Evolutionary conservation across 2,329 filamentous ascomycete species (phyloP).

Genomic region (Exophiala aquamarina): DNA sequence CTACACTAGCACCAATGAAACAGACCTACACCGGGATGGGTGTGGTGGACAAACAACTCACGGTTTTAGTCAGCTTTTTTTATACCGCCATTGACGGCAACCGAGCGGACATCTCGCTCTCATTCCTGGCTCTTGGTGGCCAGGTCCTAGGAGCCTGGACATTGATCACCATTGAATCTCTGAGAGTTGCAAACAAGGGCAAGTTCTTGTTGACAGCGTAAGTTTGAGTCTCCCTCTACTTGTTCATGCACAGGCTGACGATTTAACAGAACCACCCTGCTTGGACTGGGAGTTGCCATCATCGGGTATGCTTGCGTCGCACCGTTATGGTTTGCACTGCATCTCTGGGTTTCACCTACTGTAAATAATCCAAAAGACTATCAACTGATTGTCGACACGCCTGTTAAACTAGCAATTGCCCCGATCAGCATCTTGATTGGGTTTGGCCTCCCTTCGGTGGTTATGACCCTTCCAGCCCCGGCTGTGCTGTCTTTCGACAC

Average conservation of each 20-base stretch:
- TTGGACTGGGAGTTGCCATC: conserved; percentile 45
- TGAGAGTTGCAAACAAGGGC: conserved; percentile 45
- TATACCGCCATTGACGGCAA: conserved; percentile 41
- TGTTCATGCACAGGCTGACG: not conserved
- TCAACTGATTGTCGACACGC: conserved; percentile 33
- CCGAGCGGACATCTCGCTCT: conserved; percentile 36
- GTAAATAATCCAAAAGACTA: conserved; percentile 36
- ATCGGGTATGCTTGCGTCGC: conserved; percentile 45
- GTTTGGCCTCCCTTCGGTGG: conserved; percentile 45
- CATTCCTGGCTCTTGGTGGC: conserved; percentile 40
- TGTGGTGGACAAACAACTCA: conserved; percentile 30
- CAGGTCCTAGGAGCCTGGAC: conserved; percentile 44
- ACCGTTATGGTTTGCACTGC: conserved; percentile 44
- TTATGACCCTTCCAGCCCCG: conserved; percentile 46
- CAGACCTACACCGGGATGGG: conserved; percentile 29
- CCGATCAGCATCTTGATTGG: conserved; percentile 44
- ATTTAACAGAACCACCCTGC: conserved; percentile 34
- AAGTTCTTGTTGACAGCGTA: conserved; percentile 29
- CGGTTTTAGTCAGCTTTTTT: conserved; percentile 37
- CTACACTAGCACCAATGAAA: conserved; percentile 29
- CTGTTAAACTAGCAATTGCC: conserved; percentile 36
- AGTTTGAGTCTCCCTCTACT: not conserved
- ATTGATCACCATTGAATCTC: conserved; percentile 45
- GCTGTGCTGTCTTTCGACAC: conserved; percentile 37
- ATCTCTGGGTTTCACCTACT: conserved; percentile 45